Percentiles rank a stretch among this genome's conserved stretches.
Evolutionary conservation across 352 stramenopile genomes (phyloP).

Genomic region (Pythium pyrilobum): DNA sequence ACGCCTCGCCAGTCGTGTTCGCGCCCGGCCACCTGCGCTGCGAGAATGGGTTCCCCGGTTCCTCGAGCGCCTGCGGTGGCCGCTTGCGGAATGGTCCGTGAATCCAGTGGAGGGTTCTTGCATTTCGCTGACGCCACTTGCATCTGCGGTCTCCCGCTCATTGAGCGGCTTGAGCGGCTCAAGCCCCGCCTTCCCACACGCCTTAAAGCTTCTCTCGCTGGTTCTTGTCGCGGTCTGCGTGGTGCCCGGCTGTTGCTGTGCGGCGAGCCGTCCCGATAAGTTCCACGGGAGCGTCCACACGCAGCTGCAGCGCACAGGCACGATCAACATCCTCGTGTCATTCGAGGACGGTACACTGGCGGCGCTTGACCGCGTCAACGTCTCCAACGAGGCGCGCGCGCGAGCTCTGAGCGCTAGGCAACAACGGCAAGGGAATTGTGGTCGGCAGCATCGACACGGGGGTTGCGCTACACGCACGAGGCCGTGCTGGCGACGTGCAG

Average conservation of each 20-base stretch:
- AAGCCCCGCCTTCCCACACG: no score
- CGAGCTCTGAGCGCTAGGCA: slow-evolving; percentile 22
- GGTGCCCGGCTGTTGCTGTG: neutral
- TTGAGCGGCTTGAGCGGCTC: no score
- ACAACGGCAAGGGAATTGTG: slow-evolving; percentile 18
- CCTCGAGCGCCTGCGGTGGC: neutral
- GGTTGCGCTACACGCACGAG: slow-evolving; percentile 23
- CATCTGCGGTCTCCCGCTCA: no score
- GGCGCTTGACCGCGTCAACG: slow-evolving; percentile 4
- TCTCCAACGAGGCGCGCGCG: neutral
- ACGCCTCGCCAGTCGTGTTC: slow-evolving; percentile 3
- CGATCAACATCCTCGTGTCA: slow-evolving; percentile 18
- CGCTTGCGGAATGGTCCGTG: slow-evolving; percentile 2
- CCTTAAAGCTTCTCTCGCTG: slow-evolving; percentile 1
- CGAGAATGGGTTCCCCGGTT: slow-evolving; percentile 13
- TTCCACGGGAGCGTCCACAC: slow-evolving; percentile 22
- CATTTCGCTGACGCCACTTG: no score
- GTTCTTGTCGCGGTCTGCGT: neutral
- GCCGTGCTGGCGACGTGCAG: slow-evolving; percentile 6
- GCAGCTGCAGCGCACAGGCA: slow-evolving; percentile 1
- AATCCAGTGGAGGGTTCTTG: slow-evolving; percentile 18
- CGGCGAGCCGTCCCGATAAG: neutral
- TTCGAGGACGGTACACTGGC: slow-evolving; percentile 11
- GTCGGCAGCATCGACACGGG: slow-evolving; percentile 32
- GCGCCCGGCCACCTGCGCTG: neutral